phyloP scores from a whole-genome alignment of 306 rosid genomes.

The Cucurbita moschata region DNA sequence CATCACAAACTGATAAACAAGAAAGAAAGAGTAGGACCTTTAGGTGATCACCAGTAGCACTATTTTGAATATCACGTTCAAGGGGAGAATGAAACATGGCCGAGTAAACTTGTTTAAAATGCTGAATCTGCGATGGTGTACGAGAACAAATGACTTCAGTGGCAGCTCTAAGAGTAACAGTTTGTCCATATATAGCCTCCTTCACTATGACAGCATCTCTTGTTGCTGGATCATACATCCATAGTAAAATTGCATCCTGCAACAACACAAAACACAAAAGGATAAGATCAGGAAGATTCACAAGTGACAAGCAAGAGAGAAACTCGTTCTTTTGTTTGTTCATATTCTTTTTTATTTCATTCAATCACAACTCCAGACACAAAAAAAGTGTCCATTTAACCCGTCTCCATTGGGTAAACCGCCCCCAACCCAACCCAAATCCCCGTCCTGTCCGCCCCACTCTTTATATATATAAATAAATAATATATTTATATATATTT shows the following conservation, averaged over 20 bases:
- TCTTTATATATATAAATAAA: no score
- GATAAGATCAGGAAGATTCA: not conserved
- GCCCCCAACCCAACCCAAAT: no score
- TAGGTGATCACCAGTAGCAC: constrained; percentile 48
- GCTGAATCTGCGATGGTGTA: constrained; percentile 55
- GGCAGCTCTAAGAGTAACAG: constrained; percentile 33
- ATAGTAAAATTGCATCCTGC: constrained; percentile 55
- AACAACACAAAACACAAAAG: not conserved
- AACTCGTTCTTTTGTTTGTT: not conserved
- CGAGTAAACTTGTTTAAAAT: constrained; percentile 47
- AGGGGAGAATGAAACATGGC: constrained; percentile 26
- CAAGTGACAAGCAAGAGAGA: not conserved
- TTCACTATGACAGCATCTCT: constrained; percentile 45
- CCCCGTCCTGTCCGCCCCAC: no score
- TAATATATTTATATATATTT: no score
- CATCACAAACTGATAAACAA: not conserved
- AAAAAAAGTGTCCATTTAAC: no score
- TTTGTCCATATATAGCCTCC: constrained; percentile 22
- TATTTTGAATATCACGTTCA: constrained; percentile 43
- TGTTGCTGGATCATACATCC: constrained; percentile 73
- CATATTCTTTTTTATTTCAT: not conserved
- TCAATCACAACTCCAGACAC: no score
- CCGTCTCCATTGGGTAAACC: no score
- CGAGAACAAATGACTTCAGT: constrained; percentile 77
- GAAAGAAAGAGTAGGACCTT: constrained; percentile 25